These are phyloP conservation scores for Phytophthora hybrid DNA, from an alignment of 352 stramenopile species.

Conservation along the genomic window DNA sequence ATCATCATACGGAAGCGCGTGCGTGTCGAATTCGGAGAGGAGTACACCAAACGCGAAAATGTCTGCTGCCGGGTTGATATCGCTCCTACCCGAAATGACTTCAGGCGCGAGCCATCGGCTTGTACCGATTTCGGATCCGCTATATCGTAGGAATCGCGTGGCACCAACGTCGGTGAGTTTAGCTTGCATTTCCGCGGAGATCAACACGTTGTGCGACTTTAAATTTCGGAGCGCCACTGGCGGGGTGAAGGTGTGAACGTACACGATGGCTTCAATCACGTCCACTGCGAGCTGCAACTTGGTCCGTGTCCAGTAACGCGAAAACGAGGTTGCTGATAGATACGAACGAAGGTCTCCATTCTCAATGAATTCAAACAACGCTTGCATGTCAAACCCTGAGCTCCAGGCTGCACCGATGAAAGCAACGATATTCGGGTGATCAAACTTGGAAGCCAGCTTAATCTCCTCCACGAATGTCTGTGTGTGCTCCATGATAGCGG, in stretches of 20 bases:
- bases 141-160: too few species aligned
- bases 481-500: background rate
- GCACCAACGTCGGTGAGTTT: background rate
- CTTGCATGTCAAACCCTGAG: background rate
- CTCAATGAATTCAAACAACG: background rate
- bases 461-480: background rate
- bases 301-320: background rate
- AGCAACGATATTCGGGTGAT: background rate
- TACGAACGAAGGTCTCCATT: background rate
- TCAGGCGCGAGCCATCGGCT: background rate
- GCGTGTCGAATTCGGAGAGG: background rate
- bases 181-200: background rate
- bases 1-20: background rate
- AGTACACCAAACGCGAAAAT: background rate
- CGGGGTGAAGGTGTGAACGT: background rate
- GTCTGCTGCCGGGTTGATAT: background rate
- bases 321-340: background rate
- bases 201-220: background rate
- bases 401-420: background rate
- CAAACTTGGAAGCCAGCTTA: background rate
- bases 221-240: background rate
- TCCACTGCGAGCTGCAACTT: background rate
- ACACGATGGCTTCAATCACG: background rate
- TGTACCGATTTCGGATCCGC: background rate
- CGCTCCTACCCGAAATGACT: background rate